phyloP scores from a whole-genome alignment of 2,329 filamentous ascomycete species.

The Orbilia oligospora region DNA sequence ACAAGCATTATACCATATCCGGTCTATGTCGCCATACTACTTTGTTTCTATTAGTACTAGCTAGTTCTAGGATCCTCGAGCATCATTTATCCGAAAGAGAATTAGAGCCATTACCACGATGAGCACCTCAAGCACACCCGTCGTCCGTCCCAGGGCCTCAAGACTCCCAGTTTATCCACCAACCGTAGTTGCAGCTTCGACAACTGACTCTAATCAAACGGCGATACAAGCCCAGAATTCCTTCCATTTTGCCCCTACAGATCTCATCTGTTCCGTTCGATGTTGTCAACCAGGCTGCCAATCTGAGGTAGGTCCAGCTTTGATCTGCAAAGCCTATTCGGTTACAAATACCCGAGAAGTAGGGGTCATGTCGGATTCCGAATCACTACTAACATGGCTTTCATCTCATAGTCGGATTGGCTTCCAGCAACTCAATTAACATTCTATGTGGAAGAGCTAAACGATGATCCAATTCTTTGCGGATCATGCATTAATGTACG shows the following conservation, averaged over 20 bases:
- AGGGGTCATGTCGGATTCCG: neutral
- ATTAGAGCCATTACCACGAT: conserved; percentile 19
- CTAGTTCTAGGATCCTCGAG: neutral
- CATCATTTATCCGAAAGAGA: conserved; percentile 17
- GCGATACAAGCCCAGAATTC: conserved; percentile 23
- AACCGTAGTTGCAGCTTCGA: conserved; percentile 18
- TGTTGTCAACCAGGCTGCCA: conserved; percentile 52
- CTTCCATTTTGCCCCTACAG: conserved; percentile 30
- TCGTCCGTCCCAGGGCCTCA: conserved; percentile 38
- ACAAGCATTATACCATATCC: conserved; percentile 15
- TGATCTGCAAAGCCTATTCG: conserved; percentile 20
- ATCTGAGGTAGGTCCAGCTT: conserved; percentile 14
- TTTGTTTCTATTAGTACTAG: conserved; percentile 5
- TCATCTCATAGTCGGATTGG: conserved; percentile 37
- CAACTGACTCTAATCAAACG: conserved; percentile 3
- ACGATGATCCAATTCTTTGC: conserved; percentile 53
- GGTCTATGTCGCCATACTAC: neutral
- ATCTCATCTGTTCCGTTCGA: conserved; percentile 42
- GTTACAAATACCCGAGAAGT: conserved; percentile 8
- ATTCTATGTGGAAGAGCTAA: conserved; percentile 49
- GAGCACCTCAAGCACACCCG: conserved; percentile 31
- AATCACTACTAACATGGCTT: conserved; percentile 20
- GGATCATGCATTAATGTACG: conserved; percentile 29
- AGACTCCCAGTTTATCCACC: conserved; percentile 41
- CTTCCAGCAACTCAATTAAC: conserved; percentile 46